Base-by-base conservation (phyloP, 2,329 filamentous ascomycete species). In the Alternaria alternata region DNA sequence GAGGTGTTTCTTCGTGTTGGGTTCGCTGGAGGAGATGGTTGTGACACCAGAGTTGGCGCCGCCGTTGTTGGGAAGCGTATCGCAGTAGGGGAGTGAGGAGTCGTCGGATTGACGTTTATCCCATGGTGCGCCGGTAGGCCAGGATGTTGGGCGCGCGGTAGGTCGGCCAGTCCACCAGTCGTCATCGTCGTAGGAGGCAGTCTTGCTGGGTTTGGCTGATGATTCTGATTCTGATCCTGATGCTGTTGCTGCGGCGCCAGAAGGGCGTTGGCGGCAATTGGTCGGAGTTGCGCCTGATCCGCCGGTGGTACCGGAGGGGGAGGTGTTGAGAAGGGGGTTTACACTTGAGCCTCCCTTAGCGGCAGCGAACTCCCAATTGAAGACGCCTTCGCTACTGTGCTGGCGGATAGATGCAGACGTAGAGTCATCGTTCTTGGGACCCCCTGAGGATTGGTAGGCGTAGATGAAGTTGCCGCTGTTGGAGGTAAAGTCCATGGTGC, bases 401-500 rank as follows among this genome's bases (percentile, higher is more conserved):
- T 83, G 74, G 6, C 51, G 58, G 34, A 88, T 81, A 14, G 56
- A 68, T 9, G 77, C 81, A 16, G 74, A 74, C n/a, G 76, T 62
- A 54, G 82, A 80, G 58, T 84, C 79, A 0, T 82, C 82, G 32
- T 83, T 77, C 42, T 87, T 69, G 0, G 85, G 65, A n/a, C 76
- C 74, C 26, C 85, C 85, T 3, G 75, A 74, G 5, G 75, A 70
- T 20, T 78, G 78, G 51, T 77, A 76, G 11, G 81, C 84, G 69
- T 81, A 85, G 41, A 88, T 85, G 84, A 84, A 88, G 20, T 73
- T 74, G 16, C 81, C 82, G 2, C 69, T 75, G 3, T 70, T 56
- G 26, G 74, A 73, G 3, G 75, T 83, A 59, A 86, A 82, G 63
- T 83, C 80, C 80, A 86, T 85, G 28, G 72, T 78, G 3, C 85